A percentile compares a stretch with the other conserved stretches of the same genome.
phyloP scores from a whole-genome alignment of 2,329 filamentous ascomycete species.

The Arachnomyces sp. region DNA sequence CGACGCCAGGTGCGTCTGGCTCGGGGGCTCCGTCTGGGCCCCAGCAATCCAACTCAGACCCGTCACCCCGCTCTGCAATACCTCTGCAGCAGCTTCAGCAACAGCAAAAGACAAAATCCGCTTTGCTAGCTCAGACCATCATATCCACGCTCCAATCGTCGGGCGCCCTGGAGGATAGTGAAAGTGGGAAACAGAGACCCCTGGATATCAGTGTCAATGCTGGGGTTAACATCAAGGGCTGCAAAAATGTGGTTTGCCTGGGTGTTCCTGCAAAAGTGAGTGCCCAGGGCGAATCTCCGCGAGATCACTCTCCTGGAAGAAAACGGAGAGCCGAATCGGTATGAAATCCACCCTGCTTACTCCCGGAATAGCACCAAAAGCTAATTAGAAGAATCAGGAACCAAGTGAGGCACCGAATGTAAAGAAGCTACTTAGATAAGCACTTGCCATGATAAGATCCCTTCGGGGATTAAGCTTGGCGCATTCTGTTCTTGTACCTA shows the following conservation, averaged over 20 bases:
- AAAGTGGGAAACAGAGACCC: constrained; percentile 8
- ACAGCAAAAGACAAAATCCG: constrained; percentile 18
- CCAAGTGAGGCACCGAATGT: constrained; percentile 7
- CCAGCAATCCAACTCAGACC: constrained; percentile 2
- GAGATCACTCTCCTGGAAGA: not conserved
- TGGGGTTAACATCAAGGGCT: constrained; percentile 23
- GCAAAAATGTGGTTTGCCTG: constrained; percentile 20
- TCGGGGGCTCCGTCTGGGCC: not conserved
- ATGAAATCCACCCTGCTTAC: constrained; percentile 8
- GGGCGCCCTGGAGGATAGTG: constrained; percentile 10
- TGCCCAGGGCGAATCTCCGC: not conserved
- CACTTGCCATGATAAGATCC: not conserved
- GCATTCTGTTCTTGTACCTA: too few relatives aligned
- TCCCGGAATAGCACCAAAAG: constrained; percentile 1
- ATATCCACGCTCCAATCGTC: constrained; percentile 17
- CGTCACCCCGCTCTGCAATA: constrained; percentile 2
- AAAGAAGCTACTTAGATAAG: constrained; percentile 4
- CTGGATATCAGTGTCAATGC: constrained; percentile 22
- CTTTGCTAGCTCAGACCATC: constrained; percentile 19
- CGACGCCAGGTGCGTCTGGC: not conserved
- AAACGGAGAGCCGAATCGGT: constrained; percentile 20
- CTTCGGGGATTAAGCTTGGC: too few relatives aligned
- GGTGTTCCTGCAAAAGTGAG: constrained; percentile 1
- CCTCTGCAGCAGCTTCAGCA: constrained; percentile 13
- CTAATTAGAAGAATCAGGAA: constrained; percentile 4